Evolutionary conservation across 495 filamentous ascomycete species (phyloP).

Genomic region (Aspergillus cavernicola): DNA sequence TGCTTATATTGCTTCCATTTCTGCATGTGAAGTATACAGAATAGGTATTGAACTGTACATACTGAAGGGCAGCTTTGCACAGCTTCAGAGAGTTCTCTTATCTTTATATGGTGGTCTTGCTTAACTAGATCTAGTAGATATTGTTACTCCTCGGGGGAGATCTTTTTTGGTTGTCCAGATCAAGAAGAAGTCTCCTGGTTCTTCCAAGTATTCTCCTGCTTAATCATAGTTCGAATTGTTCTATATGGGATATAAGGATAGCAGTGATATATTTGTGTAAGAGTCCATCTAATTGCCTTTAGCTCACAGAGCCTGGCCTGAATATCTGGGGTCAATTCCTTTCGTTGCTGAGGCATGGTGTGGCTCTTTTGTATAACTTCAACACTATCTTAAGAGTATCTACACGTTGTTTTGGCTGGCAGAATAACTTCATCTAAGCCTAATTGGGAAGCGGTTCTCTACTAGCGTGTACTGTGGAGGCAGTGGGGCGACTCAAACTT

Average conservation of each 20-base stretch:
- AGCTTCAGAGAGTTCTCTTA: background rate
- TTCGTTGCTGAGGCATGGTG: background rate
- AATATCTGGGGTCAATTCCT: background rate
- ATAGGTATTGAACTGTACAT: background rate
- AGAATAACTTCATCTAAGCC: background rate
- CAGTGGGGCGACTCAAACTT: background rate
- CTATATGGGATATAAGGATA: background rate
- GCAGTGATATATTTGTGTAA: background rate
- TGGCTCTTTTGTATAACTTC: background rate
- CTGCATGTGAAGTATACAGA: background rate
- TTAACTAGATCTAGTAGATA: background rate
- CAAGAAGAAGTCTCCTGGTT: background rate
- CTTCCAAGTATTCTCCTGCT: background rate
- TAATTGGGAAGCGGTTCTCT: background rate
- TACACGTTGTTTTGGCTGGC: constrained; percentile 1
- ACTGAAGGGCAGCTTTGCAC: background rate
- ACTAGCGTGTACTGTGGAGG: background rate
- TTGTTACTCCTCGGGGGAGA: background rate
- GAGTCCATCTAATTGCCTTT: background rate
- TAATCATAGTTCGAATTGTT: background rate
- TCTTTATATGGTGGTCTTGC: background rate
- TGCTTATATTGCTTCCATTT: background rate
- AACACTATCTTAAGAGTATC: background rate
- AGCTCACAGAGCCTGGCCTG: constrained; percentile 2
- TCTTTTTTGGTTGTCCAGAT: background rate